Conservation (phyloP, 2,329 filamentous ascomycete genomes). For the Claviceps pusilla region DNA sequence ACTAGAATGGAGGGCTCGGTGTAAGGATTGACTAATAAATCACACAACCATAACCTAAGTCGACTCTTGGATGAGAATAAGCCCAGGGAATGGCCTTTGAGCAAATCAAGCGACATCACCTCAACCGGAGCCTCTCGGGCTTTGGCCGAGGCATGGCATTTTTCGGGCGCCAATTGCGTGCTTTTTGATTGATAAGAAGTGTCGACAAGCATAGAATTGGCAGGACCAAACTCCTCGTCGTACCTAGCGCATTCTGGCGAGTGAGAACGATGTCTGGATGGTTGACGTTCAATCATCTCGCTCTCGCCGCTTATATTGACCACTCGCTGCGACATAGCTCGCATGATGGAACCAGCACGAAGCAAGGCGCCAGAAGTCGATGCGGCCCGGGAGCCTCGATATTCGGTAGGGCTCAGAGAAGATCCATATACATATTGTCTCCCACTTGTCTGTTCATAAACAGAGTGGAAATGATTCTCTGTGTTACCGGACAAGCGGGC, state of each 20-base stretch:
- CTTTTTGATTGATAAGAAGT: slow-evolving; percentile 38
- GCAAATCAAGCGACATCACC: slow-evolving; percentile 43
- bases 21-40: slow-evolving; percentile 70
- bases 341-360: slow-evolving; percentile 59
- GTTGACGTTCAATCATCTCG: slow-evolving; percentile 61
- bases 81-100: slow-evolving; percentile 74
- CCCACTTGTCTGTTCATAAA: slow-evolving; percentile 25
- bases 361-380: slow-evolving; percentile 50
- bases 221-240: slow-evolving; percentile 12
- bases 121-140: slow-evolving; percentile 2
- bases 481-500: slow-evolving; percentile 38
- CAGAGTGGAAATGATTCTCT: slow-evolving; percentile 42
- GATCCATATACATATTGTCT: slow-evolving; percentile 43
- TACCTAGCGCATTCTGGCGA: slow-evolving; percentile 33
- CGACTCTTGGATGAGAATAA: slow-evolving; percentile 68
- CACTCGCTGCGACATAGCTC: slow-evolving; percentile 88
- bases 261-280: slow-evolving; percentile 44
- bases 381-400: slow-evolving; percentile 44
- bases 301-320: slow-evolving; percentile 94
- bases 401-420: slow-evolving; percentile 36
- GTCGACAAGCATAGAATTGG: slow-evolving; percentile 26
- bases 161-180: slow-evolving; percentile 30
- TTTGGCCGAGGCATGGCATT: slow-evolving; percentile 16
- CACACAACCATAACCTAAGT: slow-evolving; percentile 60
- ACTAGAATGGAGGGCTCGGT: slow-evolving; percentile 77